Conservation (phyloP, 805 yeast species). For the Pachysolen tannophilus region DNA sequence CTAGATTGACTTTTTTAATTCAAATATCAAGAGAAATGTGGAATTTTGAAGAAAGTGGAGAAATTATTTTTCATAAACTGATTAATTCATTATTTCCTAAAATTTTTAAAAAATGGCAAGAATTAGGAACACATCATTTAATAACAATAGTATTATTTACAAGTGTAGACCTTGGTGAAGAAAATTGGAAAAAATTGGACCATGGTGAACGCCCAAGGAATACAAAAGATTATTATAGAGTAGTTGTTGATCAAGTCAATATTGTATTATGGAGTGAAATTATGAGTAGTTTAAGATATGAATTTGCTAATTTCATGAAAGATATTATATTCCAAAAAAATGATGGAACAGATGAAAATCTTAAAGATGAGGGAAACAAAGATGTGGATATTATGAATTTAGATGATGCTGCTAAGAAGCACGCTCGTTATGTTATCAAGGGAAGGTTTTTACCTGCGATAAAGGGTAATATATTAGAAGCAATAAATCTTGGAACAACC, state of each 20-base stretch:
- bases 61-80: constrained; percentile 84
- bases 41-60: constrained; percentile 96
- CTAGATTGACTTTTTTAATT: constrained; percentile 71
- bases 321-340: constrained; percentile 56
- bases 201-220: constrained; percentile 67
- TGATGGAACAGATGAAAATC: constrained; percentile 27
- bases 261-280: constrained; percentile 86
- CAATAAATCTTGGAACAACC: constrained; percentile 77
- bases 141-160: constrained; percentile 87
- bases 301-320: constrained; percentile 73
- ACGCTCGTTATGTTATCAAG: constrained; percentile 31
- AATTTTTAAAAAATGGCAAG: constrained; percentile 82
- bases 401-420: constrained; percentile 13
- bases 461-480: constrained; percentile 84
- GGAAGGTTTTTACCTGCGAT: constrained; percentile 78
- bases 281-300: constrained; percentile 78
- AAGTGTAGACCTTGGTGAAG: constrained; percentile 52
- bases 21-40: constrained; percentile 96
- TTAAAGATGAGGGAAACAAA: too few species aligned
- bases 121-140: constrained; percentile 80
- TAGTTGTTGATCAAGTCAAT: constrained; percentile 91
- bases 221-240: constrained; percentile 76
- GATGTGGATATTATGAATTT: constrained; percentile 16
- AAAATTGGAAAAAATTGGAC: constrained; percentile 45
- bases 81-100: constrained; percentile 90